Base-by-base conservation (phyloP, 352 stramenopile genomes). In the Stramenopiles sp. region DNA sequence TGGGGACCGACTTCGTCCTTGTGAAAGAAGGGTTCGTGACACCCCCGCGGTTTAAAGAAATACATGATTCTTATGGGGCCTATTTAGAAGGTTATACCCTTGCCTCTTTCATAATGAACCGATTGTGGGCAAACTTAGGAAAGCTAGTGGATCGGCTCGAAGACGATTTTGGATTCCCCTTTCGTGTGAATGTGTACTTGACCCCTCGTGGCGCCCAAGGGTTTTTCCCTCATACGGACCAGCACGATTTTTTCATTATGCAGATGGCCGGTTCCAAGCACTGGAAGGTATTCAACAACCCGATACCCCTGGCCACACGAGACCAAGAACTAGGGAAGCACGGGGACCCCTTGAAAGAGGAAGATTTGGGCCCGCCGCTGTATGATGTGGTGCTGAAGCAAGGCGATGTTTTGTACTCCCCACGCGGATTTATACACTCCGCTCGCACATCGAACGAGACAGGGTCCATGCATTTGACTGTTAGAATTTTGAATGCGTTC, bases 351-450 rank as follows among this genome's bases (percentile, higher is more conserved):
- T 2, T 71, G 2, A 6, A 71, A 4, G 12, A 6, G 12, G 2
- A 2, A 71, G 6, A 71, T 2, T 71, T 71, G 12, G 53, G 53
- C 2, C 33, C 33, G 12, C 53, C 53, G 6, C 6, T 2, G 4
- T 71, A 83, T 71, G 49, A 85, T 31, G 73, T 78, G 18, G 77
- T 76, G 12, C 76, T 89, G 4, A 6, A 76, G 31, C 74, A 75
- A n/a, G 84, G 84, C n/a, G 83, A 88, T 81, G 82, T 88, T 3
- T 37, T 89, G 4, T 89, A 87, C 48, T 80, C 88, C 43, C 84
- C 84, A 3, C 76, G 84, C 31, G 84, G 84, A 32, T 86, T 80
- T 78, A 83, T 89, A 0, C 84, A 89, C 74, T 4, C 53, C 2
- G 35, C 53, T 53, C 12, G 12, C 12, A 53, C 43, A 53, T 18